A percentile compares a stretch with the other conserved stretches of the same genome.
Evolutionary conservation across 208 protist genomes (phyloP).

Genomic region (Acanthamoeba royreba): DNA sequence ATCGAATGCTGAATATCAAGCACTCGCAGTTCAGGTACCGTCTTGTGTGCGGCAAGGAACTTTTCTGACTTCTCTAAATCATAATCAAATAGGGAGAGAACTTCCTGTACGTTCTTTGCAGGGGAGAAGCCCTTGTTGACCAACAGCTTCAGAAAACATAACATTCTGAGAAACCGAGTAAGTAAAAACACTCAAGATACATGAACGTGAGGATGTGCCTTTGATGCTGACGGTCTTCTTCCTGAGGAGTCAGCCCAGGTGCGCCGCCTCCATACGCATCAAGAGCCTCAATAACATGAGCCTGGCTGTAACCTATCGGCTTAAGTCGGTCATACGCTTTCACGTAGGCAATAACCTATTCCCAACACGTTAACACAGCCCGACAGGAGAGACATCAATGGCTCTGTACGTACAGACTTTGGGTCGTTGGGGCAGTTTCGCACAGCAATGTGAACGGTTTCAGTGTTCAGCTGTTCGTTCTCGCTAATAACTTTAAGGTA

Average conservation of each 20-base stretch:
- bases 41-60: slow-evolving; percentile 21
- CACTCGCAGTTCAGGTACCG: not conserved
- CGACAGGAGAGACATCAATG: not conserved
- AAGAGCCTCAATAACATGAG: slow-evolving; percentile 3
- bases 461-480: not conserved
- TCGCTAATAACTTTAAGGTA: slow-evolving; percentile 18
- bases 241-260: not conserved
- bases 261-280: slow-evolving; percentile 8
- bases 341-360: not conserved
- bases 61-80: not conserved
- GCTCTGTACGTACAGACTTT: not conserved
- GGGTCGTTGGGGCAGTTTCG: not conserved
- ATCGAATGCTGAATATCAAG: not conserved
- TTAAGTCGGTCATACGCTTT: not conserved
- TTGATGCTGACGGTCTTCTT: not conserved
- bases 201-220: not conserved
- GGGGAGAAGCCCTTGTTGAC: slow-evolving; percentile 20
- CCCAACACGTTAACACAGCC: too few relatives aligned
- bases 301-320: not conserved
- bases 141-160: not conserved
- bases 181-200: not conserved
- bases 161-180: not conserved
- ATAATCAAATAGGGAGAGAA: slow-evolving; percentile 17
- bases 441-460: not conserved
- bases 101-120: not conserved